A percentile compares a stretch with the other conserved stretches of the same genome.
Conservation (phyloP, 2,329 filamentous ascomycete species). For the Ceratocystis eucalypticola region DNA sequence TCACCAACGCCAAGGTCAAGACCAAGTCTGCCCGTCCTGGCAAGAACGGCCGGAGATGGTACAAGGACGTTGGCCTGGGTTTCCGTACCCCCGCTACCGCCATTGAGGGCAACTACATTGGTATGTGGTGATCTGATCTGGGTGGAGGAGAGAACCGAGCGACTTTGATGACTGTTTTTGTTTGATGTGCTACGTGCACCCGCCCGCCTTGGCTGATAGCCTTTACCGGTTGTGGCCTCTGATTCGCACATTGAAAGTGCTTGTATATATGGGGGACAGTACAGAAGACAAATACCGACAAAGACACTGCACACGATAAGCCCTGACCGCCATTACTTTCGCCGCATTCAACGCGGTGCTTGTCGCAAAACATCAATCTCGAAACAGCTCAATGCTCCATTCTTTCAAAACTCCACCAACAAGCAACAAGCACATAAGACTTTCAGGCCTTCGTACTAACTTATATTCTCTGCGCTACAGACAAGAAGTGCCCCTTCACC, state of each 20-base stretch:
- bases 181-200: not conserved
- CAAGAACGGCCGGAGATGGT: conserved; percentile 87
- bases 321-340: not conserved
- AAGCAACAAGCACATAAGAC: not conserved
- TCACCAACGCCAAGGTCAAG: conserved; percentile 94
- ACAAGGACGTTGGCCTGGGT: conserved; percentile 98
- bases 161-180: not conserved
- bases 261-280: not conserved
- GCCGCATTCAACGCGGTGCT: not conserved
- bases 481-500: conserved; percentile 99
- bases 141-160: not conserved
- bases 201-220: not conserved
- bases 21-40: conserved; percentile 70
- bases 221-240: not conserved
- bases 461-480: conserved; percentile 34
- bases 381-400: not conserved
- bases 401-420: not conserved
- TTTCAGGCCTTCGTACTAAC: conserved; percentile 3
- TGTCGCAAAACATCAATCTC: not conserved
- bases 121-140: conserved; percentile 45
- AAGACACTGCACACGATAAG: not conserved
- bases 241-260: too few relatives aligned
- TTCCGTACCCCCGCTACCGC: conserved; percentile 98
- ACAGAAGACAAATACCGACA: not conserved
- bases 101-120: conserved; percentile 98